These are phyloP conservation scores for Strigomonas culicis DNA, from an alignment of 208 protist genomes.

Conservation along the genomic window DNA sequence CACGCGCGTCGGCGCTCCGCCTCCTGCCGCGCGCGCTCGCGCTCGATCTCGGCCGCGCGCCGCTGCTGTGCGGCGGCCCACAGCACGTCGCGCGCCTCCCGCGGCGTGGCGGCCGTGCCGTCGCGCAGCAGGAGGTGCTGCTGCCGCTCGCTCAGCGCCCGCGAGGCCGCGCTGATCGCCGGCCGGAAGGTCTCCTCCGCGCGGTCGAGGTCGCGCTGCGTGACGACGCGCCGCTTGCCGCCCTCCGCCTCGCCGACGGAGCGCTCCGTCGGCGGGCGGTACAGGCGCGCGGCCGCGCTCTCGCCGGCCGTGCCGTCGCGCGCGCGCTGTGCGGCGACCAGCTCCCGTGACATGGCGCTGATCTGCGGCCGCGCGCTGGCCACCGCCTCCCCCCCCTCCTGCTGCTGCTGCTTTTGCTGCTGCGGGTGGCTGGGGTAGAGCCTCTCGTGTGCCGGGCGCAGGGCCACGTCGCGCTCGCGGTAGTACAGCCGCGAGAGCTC, in stretches of 20 bases:
- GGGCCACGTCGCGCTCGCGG: conserved; percentile 20
- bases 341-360: conserved; percentile 37
- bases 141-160: conserved; percentile 44
- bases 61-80: conserved; percentile 57
- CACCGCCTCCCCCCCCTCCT: neutral
- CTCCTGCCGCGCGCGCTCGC: conserved; percentile 20
- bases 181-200: conserved; percentile 47
- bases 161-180: conserved; percentile 31
- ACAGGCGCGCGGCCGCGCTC: conserved; percentile 26
- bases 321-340: conserved; percentile 38
- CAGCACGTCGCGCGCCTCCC: conserved; percentile 50
- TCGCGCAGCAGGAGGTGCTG: conserved; percentile 37
- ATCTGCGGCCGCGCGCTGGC: conserved; percentile 23
- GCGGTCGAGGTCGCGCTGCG: conserved; percentile 29
- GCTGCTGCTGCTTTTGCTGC: conserved; percentile 24
- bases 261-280: conserved; percentile 1
- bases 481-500: conserved; percentile 45
- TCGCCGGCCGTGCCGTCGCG: conserved; percentile 6
- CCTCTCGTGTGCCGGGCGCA: conserved; percentile 28
- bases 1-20: too few species aligned
- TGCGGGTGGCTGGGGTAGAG: conserved; percentile 43
- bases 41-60: conserved; percentile 30
- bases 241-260: neutral
- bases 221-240: conserved; percentile 31
- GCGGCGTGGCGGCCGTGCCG: conserved; percentile 28